These are phyloP conservation scores for Reutealis trisperma DNA, from an alignment of 345 rosid genomes.

Conservation along the genomic window DNA sequence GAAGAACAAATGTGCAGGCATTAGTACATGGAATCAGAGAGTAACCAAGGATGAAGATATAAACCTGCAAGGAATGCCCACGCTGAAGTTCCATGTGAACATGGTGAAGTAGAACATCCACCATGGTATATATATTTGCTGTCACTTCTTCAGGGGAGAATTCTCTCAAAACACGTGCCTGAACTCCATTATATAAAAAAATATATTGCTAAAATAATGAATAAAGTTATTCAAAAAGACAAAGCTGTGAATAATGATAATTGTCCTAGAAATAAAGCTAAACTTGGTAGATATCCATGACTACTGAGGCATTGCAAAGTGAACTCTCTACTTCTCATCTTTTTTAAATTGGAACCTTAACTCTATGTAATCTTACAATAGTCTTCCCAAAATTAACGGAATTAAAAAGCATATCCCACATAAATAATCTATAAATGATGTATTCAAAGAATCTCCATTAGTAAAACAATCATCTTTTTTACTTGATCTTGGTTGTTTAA, in stretches of 20 bases:
- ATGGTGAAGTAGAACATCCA: slow-evolving; percentile 89
- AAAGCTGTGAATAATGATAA: slow-evolving; percentile 6
- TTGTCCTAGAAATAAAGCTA: slow-evolving; percentile 2
- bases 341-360: neutral
- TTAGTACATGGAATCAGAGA: neutral
- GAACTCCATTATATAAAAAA: slow-evolving; percentile 22
- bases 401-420: neutral
- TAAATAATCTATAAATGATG: neutral
- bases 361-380: neutral
- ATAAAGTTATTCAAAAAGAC: slow-evolving; percentile 14
- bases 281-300: neutral
- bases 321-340: neutral
- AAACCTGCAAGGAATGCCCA: slow-evolving; percentile 77
- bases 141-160: slow-evolving; percentile 97
- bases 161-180: slow-evolving; percentile 88
- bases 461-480: no score
- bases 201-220: slow-evolving; percentile 7
- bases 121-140: slow-evolving; percentile 90
- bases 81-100: slow-evolving; percentile 75
- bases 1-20: slow-evolving; percentile 6
- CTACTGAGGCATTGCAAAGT: neutral
- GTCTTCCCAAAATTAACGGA: neutral
- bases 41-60: slow-evolving; percentile 3
- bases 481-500: neutral
- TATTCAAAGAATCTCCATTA: neutral